phyloP scores from a whole-genome alignment of 108 stramenopile species.

The Cyclotella cryptica region DNA sequence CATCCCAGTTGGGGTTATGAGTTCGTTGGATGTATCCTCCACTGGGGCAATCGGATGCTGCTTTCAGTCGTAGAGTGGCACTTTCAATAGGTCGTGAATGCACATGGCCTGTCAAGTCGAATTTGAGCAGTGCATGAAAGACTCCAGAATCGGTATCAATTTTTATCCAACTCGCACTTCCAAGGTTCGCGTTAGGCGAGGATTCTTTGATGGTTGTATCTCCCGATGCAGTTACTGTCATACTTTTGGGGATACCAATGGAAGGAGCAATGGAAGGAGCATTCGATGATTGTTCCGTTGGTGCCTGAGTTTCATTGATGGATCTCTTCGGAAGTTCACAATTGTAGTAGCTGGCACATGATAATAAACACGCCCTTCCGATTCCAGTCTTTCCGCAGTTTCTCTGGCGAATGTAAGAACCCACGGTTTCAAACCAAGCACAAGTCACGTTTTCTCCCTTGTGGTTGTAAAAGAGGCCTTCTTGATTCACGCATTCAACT shows the following conservation, averaged over 20 bases:
- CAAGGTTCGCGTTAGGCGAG: slow-evolving; percentile 27
- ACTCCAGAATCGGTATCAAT: slow-evolving; percentile 34
- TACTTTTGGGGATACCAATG: slow-evolving; percentile 15
- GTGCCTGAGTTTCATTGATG: slow-evolving; percentile 2
- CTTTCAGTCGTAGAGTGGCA: slow-evolving; percentile 36
- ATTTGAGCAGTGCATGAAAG: slow-evolving; percentile 43
- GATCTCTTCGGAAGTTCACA: slow-evolving; percentile 21
- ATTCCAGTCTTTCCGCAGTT: slow-evolving; percentile 41
- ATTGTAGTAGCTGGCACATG: slow-evolving; percentile 25
- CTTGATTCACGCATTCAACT: slow-evolving; percentile 25
- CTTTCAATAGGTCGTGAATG: slow-evolving; percentile 22
- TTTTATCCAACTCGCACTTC: slow-evolving; percentile 39
- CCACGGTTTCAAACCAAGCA: slow-evolving; percentile 33
- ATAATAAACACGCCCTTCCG: slow-evolving; percentile 34
- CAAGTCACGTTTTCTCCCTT: slow-evolving; percentile 31
- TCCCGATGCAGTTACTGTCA: slow-evolving; percentile 31
- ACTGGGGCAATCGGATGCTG: slow-evolving; percentile 33
- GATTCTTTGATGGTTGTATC: slow-evolving; percentile 38
- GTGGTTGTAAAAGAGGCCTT: slow-evolving; percentile 37
- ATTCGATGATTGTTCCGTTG: background rate
- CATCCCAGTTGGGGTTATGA: slow-evolving; percentile 42
- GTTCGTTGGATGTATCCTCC: slow-evolving; percentile 43
- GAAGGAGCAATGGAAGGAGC: slow-evolving; percentile 24
- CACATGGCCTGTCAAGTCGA: slow-evolving; percentile 34
- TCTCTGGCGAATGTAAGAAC: slow-evolving; percentile 13